Evolutionary conservation across 2,329 filamentous ascomycete species (phyloP).

Genomic region (Hawksworthiomyces lignivorus): DNA sequence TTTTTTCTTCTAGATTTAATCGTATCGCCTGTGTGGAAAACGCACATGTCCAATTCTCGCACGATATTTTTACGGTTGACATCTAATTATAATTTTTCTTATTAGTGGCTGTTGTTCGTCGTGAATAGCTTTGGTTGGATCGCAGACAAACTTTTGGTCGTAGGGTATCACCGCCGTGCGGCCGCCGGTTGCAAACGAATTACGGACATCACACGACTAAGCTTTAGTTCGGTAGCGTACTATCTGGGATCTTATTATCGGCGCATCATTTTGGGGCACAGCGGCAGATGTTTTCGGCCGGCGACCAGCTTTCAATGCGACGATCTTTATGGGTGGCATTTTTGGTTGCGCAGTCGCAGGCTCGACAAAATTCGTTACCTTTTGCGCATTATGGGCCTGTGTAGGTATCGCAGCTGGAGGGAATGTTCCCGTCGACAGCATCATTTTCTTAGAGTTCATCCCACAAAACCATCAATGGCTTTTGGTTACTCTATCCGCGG

Average conservation of each 20-base stretch:
- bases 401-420: conserved; percentile 36
- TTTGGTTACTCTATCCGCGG: conserved; percentile 33
- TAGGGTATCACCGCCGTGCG: conserved; percentile 28
- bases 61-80: no score
- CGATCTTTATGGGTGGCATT: conserved; percentile 36
- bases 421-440: conserved; percentile 43
- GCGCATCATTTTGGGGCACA: conserved; percentile 37
- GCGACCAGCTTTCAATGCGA: conserved; percentile 38
- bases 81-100: no score
- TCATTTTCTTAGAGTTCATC: conserved; percentile 45
- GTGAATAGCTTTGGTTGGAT: conserved; percentile 41
- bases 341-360: conserved; percentile 53
- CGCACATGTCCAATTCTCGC: no score
- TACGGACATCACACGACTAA: conserved; percentile 16
- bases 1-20: no score
- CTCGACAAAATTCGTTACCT: conserved; percentile 48
- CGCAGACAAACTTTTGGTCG: conserved; percentile 34
- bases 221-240: conserved; percentile 29
- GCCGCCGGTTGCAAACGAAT: conserved; percentile 27
- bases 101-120: conserved; percentile 31
- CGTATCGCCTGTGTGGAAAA: no score
- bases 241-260: conserved; percentile 36
- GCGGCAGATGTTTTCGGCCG: conserved; percentile 18
- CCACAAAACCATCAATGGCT: conserved; percentile 40
- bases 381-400: conserved; percentile 32